Conservation (phyloP, 208 protist genomes). For the Trypanosoma boissoni region DNA sequence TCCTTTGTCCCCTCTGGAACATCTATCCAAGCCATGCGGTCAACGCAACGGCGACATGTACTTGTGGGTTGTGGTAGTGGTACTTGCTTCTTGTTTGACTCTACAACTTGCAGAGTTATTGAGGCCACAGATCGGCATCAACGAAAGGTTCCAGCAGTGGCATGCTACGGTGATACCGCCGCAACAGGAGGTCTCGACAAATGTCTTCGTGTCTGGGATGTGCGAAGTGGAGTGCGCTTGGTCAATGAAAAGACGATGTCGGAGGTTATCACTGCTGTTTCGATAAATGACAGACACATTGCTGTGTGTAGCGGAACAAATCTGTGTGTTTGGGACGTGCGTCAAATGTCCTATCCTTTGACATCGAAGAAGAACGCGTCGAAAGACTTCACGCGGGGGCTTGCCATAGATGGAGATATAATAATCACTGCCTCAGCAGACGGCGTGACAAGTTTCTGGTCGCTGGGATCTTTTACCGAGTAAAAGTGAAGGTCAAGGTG, state of each 20-base stretch:
- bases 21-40: slow-evolving; percentile 83
- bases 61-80: slow-evolving; percentile 85
- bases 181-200: slow-evolving; percentile 85
- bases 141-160: slow-evolving; percentile 83
- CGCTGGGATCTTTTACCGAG: slow-evolving; percentile 7
- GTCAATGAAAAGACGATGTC: slow-evolving; percentile 49
- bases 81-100: slow-evolving; percentile 74
- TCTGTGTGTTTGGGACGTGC: slow-evolving; percentile 81
- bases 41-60: slow-evolving; percentile 58
- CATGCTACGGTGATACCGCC: slow-evolving; percentile 51
- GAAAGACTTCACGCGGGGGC: slow-evolving; percentile 81
- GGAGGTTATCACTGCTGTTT: slow-evolving; percentile 80
- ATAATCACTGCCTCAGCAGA: slow-evolving; percentile 86
- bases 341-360: slow-evolving; percentile 52
- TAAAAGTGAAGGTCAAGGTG: too few relatives aligned
- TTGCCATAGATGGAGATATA: slow-evolving; percentile 72
- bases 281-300: slow-evolving; percentile 59
- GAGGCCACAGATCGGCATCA: slow-evolving; percentile 72
- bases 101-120: slow-evolving; percentile 50
- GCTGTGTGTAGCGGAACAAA: slow-evolving; percentile 78
- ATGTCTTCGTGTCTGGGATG: slow-evolving; percentile 78
- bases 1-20: slow-evolving; percentile 81
- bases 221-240: slow-evolving; percentile 62
- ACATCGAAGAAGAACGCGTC: slow-evolving; percentile 71
- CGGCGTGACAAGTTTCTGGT: slow-evolving; percentile 78